These are phyloP conservation scores for Fusarium illudens DNA, from an alignment of 2,329 filamentous ascomycete species.

Conservation along the genomic window DNA sequence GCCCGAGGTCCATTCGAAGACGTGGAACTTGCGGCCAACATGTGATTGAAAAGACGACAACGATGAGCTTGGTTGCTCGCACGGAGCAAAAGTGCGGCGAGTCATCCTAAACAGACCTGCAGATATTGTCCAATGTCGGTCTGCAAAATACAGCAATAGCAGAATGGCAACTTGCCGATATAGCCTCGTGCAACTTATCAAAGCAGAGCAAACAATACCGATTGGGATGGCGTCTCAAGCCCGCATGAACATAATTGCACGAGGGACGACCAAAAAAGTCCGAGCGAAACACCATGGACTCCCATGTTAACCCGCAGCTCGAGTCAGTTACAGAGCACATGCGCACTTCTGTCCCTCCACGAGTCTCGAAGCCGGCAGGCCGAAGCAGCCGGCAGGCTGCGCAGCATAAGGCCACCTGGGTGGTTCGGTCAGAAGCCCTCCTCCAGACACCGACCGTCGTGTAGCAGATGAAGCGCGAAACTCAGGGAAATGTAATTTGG, in stretches of 20 bases:
- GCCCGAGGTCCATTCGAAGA: background rate
- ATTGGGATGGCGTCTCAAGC: background rate
- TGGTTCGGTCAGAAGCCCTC: conserved; percentile 10
- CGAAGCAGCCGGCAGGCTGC: conserved; percentile 3
- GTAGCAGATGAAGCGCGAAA: conserved; percentile 14
- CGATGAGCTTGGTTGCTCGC: background rate
- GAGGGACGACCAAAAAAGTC: background rate
- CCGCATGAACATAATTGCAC: conserved; percentile 1
- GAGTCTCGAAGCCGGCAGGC: background rate
- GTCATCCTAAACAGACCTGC: background rate
- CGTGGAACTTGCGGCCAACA: background rate
- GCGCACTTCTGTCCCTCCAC: background rate
- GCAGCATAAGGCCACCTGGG: background rate
- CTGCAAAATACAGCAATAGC: background rate
- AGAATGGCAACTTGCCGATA: background rate
- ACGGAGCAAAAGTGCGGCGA: background rate
- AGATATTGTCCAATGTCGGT: background rate
- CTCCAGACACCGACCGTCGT: background rate
- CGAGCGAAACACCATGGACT: conserved; percentile 1
- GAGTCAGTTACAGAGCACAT: conserved; percentile 18
- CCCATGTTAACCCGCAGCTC: background rate
- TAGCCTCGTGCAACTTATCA: background rate
- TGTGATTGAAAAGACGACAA: background rate
- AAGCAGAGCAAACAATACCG: background rate
- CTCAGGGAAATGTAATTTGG: conserved; percentile 14